Evolutionary conservation across 495 filamentous ascomycete species (phyloP), one percentile per base, ranked within the genome.

Genomic region (Talaromyces borbonicus): DNA sequence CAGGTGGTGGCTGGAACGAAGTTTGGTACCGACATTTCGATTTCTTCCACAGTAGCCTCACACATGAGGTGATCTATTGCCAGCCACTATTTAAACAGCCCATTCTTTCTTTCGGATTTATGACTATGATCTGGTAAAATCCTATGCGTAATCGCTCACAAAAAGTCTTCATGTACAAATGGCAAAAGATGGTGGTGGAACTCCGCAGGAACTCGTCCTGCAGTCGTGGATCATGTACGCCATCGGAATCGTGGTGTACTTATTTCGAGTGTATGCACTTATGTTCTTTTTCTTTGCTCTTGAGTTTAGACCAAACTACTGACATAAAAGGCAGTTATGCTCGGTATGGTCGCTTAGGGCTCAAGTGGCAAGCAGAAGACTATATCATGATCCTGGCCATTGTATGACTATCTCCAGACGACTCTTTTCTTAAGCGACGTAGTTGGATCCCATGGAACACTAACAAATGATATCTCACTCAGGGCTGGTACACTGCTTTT

Each of bases 401-500:
- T n/a, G 54, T 65, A 47, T 27, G 54, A n/a, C n/a, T n/a, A n/a
- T n/a, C n/a, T 46, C 18, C 12, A 24, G 29, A 9, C 8, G 12
- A 8, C 15, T 42, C 15, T 9, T 42, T 14, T 41, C 19, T 16
- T 20, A n/a, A 9, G 16, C 0, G 15, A 20, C 16, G 3, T 6
- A 37, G 12, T n/a, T n/a, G n/a, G n/a, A n/a, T n/a, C n/a, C n/a
- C n/a, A n/a, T n/a, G n/a, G n/a, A n/a, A n/a, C n/a, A n/a, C n/a
- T n/a, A n/a, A n/a, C n/a, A n/a, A n/a, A n/a, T n/a, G n/a, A n/a
- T n/a, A n/a, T n/a, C n/a, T 23, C 8, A 25, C 22, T 2, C 19
- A 47, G 48, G 31, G 39, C 16, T 39, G 55, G 23, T 71, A 68
- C 46, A 71, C 65, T 7, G 49, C 50, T 7, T 56, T 69, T 14